Conservation (phyloP, 2,329 filamentous ascomycete species). For the Cercospora zeae-maydis region DNA sequence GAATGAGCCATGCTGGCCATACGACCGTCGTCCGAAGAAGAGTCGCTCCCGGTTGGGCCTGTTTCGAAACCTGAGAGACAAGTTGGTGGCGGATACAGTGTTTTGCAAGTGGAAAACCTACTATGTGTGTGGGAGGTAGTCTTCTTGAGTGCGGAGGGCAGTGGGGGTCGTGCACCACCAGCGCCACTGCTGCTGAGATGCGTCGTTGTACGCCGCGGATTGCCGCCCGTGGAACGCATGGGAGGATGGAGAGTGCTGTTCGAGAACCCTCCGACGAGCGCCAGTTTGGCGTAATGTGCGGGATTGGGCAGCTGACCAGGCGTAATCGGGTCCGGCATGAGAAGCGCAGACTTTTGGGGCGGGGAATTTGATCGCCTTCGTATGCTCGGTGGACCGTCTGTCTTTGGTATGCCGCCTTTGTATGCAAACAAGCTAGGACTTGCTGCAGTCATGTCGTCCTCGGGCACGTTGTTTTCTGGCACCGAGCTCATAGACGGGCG, state of each 20-base stretch:
- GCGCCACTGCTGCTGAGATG: conserved; percentile 10
- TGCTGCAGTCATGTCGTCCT: conserved; percentile 14
- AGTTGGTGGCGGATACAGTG: not conserved
- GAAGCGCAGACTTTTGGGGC: not conserved
- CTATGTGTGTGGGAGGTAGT: conserved; percentile 28
- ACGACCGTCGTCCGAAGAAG: conserved; percentile 22
- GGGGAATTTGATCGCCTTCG: conserved; percentile 14
- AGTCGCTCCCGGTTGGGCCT: conserved; percentile 27
- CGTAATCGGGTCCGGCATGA: not conserved
- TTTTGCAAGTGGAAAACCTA: conserved; percentile 17
- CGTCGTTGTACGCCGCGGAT: conserved; percentile 14
- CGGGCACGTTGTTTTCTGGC: conserved; percentile 26
- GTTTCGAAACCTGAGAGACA: conserved; percentile 15
- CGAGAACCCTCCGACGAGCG: conserved; percentile 14
- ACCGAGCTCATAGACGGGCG: conserved; percentile 28
- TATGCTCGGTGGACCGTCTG: conserved; percentile 15
- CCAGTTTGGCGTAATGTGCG: conserved; percentile 4
- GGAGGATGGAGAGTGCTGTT: conserved; percentile 7
- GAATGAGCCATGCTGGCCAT: conserved; percentile 14
- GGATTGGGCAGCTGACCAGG: conserved; percentile 2
- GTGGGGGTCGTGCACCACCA: conserved; percentile 7
- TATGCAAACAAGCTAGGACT: conserved; percentile 26
- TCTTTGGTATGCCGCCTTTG: conserved; percentile 28
- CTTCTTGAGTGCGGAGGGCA: conserved; percentile 19
- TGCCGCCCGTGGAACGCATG: conserved; percentile 6